Evolutionary conservation across 1,139 yeast genomes (phyloP).

Genomic region (Geotrichum fermentans): DNA sequence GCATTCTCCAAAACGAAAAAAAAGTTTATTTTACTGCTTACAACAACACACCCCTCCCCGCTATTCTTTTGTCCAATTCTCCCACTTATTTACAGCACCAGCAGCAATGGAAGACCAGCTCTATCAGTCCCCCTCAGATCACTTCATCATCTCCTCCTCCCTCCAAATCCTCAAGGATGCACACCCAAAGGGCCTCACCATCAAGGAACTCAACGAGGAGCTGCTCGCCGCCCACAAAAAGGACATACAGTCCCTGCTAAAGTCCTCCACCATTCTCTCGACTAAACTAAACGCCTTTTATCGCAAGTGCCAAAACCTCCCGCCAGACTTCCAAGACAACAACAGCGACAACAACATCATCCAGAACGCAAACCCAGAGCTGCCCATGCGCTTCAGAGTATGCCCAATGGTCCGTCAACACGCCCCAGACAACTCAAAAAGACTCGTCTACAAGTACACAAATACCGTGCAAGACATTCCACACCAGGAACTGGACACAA

Average conservation of each 20-base stretch:
- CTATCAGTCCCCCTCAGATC: constrained; percentile 5
- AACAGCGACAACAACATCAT: constrained; percentile 17
- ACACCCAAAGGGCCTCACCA: constrained; percentile 32
- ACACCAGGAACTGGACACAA: not conserved
- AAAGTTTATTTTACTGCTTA: too few species aligned
- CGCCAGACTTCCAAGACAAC: not conserved
- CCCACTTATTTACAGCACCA: too few species aligned
- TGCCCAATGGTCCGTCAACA: constrained; percentile 17
- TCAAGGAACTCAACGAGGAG: constrained; percentile 32
- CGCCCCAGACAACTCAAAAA: constrained; percentile 6
- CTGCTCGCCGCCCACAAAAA: constrained; percentile 23
- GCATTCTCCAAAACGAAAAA: not conserved
- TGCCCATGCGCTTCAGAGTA: constrained; percentile 19
- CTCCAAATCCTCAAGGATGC: constrained; percentile 26
- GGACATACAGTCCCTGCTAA: constrained; percentile 23
- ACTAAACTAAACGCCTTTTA: constrained; percentile 36
- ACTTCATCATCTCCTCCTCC: constrained; percentile 6
- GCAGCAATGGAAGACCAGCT: not conserved
- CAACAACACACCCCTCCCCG: too few species aligned
- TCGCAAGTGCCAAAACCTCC: constrained; percentile 30
- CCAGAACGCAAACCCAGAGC: constrained; percentile 15
- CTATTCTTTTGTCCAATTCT: too few species aligned
- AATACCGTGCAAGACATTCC: constrained; percentile 6
- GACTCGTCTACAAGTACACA: constrained; percentile 12
- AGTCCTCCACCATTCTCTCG: constrained; percentile 34